These are phyloP conservation scores for Darksidea phi DNA, from an alignment of 495 filamentous ascomycete genomes.

Conservation along the genomic window DNA sequence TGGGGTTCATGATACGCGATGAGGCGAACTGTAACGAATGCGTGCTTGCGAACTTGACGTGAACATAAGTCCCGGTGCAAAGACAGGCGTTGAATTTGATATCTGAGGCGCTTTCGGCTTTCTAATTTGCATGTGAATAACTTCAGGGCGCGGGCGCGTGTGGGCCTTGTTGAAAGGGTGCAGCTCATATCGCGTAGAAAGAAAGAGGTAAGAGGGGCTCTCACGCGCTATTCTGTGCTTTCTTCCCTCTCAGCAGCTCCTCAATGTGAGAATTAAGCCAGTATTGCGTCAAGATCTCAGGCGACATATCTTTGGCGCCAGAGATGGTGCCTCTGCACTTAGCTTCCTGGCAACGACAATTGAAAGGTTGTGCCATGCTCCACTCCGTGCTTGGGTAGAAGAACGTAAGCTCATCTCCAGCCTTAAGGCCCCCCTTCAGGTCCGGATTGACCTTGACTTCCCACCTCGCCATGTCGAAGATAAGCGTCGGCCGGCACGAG, in stretches of 20 bases:
- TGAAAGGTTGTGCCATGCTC: slow-evolving; percentile 71
- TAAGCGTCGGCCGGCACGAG: slow-evolving; percentile 65
- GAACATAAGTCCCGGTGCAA: too few species aligned
- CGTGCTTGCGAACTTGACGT: too few species aligned
- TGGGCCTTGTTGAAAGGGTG: background rate
- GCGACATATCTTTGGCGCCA: slow-evolving; percentile 56
- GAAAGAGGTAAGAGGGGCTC: background rate
- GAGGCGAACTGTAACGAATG: too few species aligned
- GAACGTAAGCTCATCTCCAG: slow-evolving; percentile 68
- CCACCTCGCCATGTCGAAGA: slow-evolving; percentile 68
- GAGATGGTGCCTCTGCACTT: slow-evolving; percentile 53
- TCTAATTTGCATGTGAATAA: background rate
- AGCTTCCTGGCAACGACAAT: slow-evolving; percentile 58
- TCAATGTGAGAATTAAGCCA: slow-evolving; percentile 59
- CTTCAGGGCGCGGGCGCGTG: background rate
- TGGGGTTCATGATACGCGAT: too few species aligned
- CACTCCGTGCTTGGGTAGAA: slow-evolving; percentile 80
- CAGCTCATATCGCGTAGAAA: background rate
- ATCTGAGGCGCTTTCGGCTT: background rate
- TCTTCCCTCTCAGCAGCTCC: slow-evolving; percentile 44
- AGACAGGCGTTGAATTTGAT: too few species aligned
- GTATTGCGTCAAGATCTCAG: slow-evolving; percentile 47
- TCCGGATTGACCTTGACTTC: slow-evolving; percentile 54
- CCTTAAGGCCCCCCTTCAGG: slow-evolving; percentile 42
- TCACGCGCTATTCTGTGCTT: background rate